phyloP scores from a whole-genome alignment of 306 rosid species.

The Ormosia emarginata region DNA sequence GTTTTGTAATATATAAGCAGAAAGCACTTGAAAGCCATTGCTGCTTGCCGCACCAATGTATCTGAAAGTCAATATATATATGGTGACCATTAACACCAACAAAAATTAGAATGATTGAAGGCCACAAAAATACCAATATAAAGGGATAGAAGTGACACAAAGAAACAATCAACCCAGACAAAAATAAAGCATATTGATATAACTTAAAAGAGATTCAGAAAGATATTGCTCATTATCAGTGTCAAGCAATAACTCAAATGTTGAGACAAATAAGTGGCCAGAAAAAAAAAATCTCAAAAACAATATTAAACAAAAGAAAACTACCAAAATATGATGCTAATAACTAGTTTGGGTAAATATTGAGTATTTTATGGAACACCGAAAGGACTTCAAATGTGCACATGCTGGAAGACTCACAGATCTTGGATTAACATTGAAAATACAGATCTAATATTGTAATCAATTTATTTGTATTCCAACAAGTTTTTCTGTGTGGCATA shows the following conservation, averaged over 20 bases:
- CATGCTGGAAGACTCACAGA: background rate
- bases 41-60: slow-evolving; percentile 77
- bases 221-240: background rate
- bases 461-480: background rate
- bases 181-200: background rate
- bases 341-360: background rate
- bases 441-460: background rate
- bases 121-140: background rate
- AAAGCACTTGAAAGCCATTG: slow-evolving; percentile 81
- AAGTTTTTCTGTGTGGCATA: background rate
- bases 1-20: slow-evolving; percentile 75
- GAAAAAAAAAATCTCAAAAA: background rate
- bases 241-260: background rate
- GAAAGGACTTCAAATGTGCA: background rate
- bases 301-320: background rate
- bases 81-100: background rate
- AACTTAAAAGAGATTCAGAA: background rate
- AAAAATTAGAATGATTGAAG: background rate
- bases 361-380: background rate
- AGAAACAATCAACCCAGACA: background rate
- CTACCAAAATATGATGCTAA: background rate
- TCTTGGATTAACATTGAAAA: background rate
- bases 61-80: slow-evolving; percentile 46
- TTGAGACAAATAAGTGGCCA: background rate
- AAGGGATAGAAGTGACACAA: background rate